These are phyloP conservation scores for Candida pseudofarinosa DNA, from an alignment of 805 yeast genomes.

Conservation along the genomic window DNA sequence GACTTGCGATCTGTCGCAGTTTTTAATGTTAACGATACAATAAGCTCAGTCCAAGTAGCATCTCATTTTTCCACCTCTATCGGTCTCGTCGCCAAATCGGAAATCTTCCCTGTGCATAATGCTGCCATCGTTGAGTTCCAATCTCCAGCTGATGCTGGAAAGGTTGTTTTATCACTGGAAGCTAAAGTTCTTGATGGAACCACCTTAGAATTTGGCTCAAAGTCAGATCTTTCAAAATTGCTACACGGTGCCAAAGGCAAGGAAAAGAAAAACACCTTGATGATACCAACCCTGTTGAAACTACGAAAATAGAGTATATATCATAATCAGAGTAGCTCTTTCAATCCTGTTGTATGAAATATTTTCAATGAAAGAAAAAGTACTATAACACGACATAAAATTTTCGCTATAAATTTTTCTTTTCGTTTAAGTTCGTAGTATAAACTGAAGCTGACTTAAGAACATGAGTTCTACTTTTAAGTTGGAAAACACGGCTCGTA, in stretches of 20 bases:
- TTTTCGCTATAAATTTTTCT: not conserved
- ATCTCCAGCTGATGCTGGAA: conserved; percentile 45
- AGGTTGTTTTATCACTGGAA: conserved; percentile 41
- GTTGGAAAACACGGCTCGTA: conserved; percentile 74
- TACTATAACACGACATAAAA: not conserved
- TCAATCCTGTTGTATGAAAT: not conserved
- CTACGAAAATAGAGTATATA: not conserved
- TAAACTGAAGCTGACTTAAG: not conserved
- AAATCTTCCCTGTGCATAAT: conserved; percentile 41
- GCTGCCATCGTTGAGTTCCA: conserved; percentile 51
- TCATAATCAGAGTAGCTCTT: not conserved
- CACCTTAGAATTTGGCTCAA: conserved; percentile 8
- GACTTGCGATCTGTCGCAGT: conserved; percentile 17
- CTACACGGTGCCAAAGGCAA: not conserved
- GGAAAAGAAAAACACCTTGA: conserved; percentile 2
- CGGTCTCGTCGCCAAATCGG: conserved; percentile 39
- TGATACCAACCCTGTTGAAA: conserved; percentile 7
- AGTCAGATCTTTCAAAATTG: conserved; percentile 1
- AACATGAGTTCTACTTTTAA: conserved; percentile 38
- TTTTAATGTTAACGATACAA: conserved; percentile 27
- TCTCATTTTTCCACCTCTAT: conserved; percentile 20
- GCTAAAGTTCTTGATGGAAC: conserved; percentile 35
- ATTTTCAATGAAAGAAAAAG: conserved; percentile 1
- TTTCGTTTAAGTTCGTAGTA: not conserved
- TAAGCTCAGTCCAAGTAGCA: conserved; percentile 31